A percentile compares a stretch with the other conserved stretches of the same genome.
Conservation (phyloP, 768 basidiomycete genomes). For the Amanita phalloides region DNA sequence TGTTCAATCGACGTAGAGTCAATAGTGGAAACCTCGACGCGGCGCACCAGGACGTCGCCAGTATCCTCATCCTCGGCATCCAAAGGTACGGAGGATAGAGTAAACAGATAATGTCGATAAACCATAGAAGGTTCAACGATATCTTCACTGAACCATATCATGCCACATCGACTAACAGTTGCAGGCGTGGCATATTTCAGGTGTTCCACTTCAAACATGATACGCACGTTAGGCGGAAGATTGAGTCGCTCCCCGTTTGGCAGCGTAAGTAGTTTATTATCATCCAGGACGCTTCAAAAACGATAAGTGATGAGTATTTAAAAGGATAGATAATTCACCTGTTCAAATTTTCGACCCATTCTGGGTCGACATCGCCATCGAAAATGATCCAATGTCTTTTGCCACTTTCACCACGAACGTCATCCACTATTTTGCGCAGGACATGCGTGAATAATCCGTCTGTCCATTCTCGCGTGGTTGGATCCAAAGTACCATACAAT, state of each 20-base stretch:
- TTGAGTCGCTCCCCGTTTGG: constrained; percentile 98
- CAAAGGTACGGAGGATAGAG: constrained; percentile 62
- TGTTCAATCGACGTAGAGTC: constrained; percentile 50
- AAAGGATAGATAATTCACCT: constrained; percentile 44
- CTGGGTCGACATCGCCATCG: constrained; percentile 98
- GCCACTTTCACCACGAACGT: constrained; percentile 93
- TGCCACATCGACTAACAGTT: constrained; percentile 98
- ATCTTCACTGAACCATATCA: constrained; percentile 99
- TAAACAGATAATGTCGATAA: constrained; percentile 78
- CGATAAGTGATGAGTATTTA: constrained; percentile 8
- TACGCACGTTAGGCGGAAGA: constrained; percentile 91
- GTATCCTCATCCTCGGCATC: constrained; percentile 86
- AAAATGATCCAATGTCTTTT: constrained; percentile 99
- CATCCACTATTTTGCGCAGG: constrained; percentile 94
- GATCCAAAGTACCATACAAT: constrained; percentile 93
- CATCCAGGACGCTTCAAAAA: constrained; percentile 78
- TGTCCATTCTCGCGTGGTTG: constrained; percentile 97
- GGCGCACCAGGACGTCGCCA: constrained; percentile 50
- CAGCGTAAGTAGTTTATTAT: constrained; percentile 94
- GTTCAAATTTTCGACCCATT: constrained; percentile 99
- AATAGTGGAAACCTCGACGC: constrained; percentile 30
- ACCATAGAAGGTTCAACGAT: constrained; percentile 89
- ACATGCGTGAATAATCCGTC: constrained; percentile 98
- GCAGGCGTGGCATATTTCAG: constrained; percentile 94
- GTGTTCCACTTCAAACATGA: constrained; percentile 99